Percentiles rank a stretch among this genome's conserved stretches.
These are phyloP conservation scores for Solanum aculeatissimum DNA, from an alignment of 305 asterid genomes.

Conservation along the genomic window DNA sequence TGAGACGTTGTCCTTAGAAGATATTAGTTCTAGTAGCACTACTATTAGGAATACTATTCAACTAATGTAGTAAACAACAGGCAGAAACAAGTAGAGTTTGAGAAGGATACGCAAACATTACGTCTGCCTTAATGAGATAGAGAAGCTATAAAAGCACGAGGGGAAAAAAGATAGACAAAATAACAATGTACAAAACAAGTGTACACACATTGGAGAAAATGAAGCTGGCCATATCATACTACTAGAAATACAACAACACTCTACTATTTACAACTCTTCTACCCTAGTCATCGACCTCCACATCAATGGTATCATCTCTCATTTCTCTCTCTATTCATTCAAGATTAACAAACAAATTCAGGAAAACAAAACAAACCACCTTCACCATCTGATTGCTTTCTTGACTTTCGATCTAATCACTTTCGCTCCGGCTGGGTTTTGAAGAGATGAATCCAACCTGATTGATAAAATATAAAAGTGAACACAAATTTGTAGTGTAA, in stretches of 20 bases:
- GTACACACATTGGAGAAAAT: neutral
- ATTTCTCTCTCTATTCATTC: neutral
- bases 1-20: neutral
- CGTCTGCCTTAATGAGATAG: neutral
- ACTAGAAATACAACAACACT: too few species aligned
- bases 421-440: constrained; percentile 34
- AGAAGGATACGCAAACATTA: neutral
- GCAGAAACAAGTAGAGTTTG: neutral
- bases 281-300: neutral
- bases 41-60: neutral
- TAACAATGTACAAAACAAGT: neutral
- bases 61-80: too few species aligned
- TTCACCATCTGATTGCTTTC: neutral
- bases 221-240: neutral
- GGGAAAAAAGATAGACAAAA: neutral
- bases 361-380: neutral
- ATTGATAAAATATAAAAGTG: neutral
- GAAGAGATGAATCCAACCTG: constrained; percentile 18
- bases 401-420: constrained; percentile 6
- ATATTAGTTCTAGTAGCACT: neutral
- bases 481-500: neutral
- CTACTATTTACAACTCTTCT: neutral
- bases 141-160: neutral
- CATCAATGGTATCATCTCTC: neutral
- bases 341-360: neutral